Percentiles rank a stretch among this genome's conserved stretches.
Conservation (phyloP, 2,329 filamentous ascomycete genomes). For the Ophiostoma sp. region DNA sequence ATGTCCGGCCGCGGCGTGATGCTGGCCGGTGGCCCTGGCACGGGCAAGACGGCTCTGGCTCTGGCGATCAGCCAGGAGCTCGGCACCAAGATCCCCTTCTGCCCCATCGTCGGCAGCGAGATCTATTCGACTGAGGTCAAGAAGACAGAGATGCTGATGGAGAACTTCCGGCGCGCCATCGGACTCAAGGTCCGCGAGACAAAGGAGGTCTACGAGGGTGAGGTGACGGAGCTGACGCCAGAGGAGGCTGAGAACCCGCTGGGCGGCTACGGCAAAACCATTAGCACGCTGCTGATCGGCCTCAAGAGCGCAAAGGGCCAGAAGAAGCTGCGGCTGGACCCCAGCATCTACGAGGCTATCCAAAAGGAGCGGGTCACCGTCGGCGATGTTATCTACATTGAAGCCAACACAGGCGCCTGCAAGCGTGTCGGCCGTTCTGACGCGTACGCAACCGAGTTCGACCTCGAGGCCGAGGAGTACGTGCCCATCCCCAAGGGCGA, state of each 20-base stretch:
- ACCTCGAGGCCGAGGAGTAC: slow-evolving; percentile 97
- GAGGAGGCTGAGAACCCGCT: slow-evolving; percentile 98
- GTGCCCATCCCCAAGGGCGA: slow-evolving; percentile 98
- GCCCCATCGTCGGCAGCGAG: slow-evolving; percentile 96
- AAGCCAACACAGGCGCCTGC: slow-evolving; percentile 97
- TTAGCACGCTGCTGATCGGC: slow-evolving; percentile 91
- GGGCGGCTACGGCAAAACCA: slow-evolving; percentile 95
- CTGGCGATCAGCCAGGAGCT: slow-evolving; percentile 95
- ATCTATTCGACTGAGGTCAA: slow-evolving; percentile 98
- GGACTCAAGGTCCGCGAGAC: slow-evolving; percentile 96
- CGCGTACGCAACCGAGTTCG: slow-evolving; percentile 97
- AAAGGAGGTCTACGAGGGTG: slow-evolving; percentile 98
- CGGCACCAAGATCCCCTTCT: slow-evolving; percentile 97
- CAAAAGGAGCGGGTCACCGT: slow-evolving; percentile 96
- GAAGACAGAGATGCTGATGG: slow-evolving; percentile 99
- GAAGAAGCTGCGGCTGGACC: slow-evolving; percentile 95
- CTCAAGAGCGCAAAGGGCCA: slow-evolving; percentile 94
- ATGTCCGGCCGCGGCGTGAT: slow-evolving; percentile 95
- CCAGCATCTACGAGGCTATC: slow-evolving; percentile 98
- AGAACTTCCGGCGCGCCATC: slow-evolving; percentile 97
- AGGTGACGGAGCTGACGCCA: slow-evolving; percentile 95
- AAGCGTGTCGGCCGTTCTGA: slow-evolving; percentile 96
- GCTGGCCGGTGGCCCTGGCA: slow-evolving; percentile 90
- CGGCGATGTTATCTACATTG: slow-evolving; percentile 98
- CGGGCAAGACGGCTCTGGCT: slow-evolving; percentile 94